Evolutionary conservation across 192 early-diverging fungal genomes (phyloP).

Genomic region (Geosiphon pyriformis): DNA sequence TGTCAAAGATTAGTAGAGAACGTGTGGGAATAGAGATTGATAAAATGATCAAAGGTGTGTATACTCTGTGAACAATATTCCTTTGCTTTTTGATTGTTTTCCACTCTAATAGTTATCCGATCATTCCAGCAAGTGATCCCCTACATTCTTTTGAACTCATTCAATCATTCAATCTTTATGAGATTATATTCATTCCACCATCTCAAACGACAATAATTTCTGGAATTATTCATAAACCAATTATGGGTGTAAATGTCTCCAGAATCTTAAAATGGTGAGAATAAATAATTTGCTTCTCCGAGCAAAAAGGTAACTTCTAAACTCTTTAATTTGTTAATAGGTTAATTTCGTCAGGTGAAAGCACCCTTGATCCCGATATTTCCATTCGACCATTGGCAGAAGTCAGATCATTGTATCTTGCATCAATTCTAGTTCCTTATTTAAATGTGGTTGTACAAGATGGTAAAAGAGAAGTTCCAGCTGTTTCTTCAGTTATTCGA

Average conservation of each 20-base stretch:
- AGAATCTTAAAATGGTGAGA: slow-evolving; percentile 43
- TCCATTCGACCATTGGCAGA: slow-evolving; percentile 17
- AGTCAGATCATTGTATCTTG: slow-evolving; percentile 44
- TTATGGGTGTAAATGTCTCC: slow-evolving; percentile 34
- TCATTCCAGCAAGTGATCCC: slow-evolving; percentile 30
- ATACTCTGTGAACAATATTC: neutral
- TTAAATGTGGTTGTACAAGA: slow-evolving; percentile 35
- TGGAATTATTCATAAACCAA: slow-evolving; percentile 26
- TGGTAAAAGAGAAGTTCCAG: slow-evolving; percentile 41
- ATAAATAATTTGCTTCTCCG: slow-evolving; percentile 6
- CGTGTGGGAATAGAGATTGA: slow-evolving; percentile 88
- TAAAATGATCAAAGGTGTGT: slow-evolving; percentile 78
- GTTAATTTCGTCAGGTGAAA: no score
- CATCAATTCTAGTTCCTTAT: slow-evolving; percentile 55
- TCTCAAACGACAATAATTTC: slow-evolving; percentile 18
- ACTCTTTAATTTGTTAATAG: slow-evolving; percentile 25
- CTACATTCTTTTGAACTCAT: slow-evolving; percentile 35
- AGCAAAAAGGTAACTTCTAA: slow-evolving; percentile 18
- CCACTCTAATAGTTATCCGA: neutral
- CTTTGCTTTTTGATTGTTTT: neutral
- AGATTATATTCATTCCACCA: slow-evolving; percentile 43
- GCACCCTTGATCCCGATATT: slow-evolving; percentile 24
- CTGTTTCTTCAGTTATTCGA: slow-evolving; percentile 47
- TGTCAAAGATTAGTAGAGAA: slow-evolving; percentile 83
- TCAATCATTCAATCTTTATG: slow-evolving; percentile 37